Evolutionary conservation across 108 stramenopile species (phyloP).

Genomic region (Stephanodiscus minutulus): DNA sequence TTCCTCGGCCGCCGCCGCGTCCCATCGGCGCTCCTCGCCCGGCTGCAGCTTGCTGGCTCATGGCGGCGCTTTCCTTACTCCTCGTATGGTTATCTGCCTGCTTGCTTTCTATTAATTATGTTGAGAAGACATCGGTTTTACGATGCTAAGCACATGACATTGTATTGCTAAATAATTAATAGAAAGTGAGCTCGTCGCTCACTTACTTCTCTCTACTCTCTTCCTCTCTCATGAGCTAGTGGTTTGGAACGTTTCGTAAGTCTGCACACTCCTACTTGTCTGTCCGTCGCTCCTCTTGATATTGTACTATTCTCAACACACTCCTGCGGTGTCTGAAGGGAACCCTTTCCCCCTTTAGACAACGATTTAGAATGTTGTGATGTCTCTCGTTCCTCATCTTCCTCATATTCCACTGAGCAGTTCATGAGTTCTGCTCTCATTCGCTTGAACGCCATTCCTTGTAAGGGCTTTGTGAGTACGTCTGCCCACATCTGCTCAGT

Average conservation of each 20-base stretch:
- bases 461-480: background rate
- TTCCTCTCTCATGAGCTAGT: too few species aligned
- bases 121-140: constrained; percentile 1
- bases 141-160: background rate
- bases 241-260: too few species aligned
- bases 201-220: too few species aligned
- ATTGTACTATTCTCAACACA: too few species aligned
- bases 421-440: constrained; percentile 3
- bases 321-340: background rate
- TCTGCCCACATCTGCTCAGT: background rate
- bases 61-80: background rate
- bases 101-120: background rate
- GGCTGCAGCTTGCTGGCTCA: background rate
- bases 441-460: background rate
- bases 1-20: too few species aligned
- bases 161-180: too few species aligned
- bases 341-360: background rate
- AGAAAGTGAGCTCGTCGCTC: background rate
- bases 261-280: too few species aligned
- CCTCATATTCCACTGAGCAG: background rate
- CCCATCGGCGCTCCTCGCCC: too few species aligned
- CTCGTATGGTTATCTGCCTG: background rate
- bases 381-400: background rate
- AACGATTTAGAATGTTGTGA: background rate
- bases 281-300: too few species aligned